Evolutionary conservation across 305 asterid genomes (phyloP).

Genomic region (Lippia alba): DNA sequence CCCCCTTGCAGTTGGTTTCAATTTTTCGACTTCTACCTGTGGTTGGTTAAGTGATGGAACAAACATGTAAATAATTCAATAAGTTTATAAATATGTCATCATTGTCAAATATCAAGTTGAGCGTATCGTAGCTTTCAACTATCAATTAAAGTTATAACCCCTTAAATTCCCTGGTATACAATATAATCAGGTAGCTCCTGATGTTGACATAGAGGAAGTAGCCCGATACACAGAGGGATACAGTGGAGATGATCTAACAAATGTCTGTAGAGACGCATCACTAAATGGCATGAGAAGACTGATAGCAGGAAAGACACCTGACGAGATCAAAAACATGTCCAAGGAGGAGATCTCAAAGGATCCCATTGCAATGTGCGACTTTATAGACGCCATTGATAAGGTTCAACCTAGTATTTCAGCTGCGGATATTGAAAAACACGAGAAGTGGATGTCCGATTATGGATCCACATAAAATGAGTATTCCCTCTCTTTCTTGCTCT

Average conservation of each 20-base stretch:
- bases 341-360: slow-evolving; percentile 93
- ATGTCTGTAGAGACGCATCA: slow-evolving; percentile 94
- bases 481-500: neutral
- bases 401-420: slow-evolving; percentile 98
- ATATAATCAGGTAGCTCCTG: slow-evolving; percentile 78
- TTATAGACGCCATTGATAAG: slow-evolving; percentile 79
- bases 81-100: too few species aligned
- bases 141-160: neutral
- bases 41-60: too few species aligned
- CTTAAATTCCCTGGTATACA: neutral
- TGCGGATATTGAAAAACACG: slow-evolving; percentile 88
- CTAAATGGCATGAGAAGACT: slow-evolving; percentile 87
- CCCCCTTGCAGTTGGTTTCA: too few species aligned
- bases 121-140: too few species aligned
- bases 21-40: too few species aligned
- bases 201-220: slow-evolving; percentile 90
- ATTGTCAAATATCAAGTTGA: too few species aligned
- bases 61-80: too few species aligned
- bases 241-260: slow-evolving; percentile 97
- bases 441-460: slow-evolving; percentile 92
- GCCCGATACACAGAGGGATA: slow-evolving; percentile 94
- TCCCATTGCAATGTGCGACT: slow-evolving; percentile 95
- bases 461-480: slow-evolving; percentile 70
- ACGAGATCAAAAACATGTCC: slow-evolving; percentile 93
- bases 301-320: slow-evolving; percentile 97